A percentile compares a stretch with the other conserved stretches of the same genome.
phyloP scores from a whole-genome alignment of 169 alveolate genomes.

The Amoebophrya sp. region DNA sequence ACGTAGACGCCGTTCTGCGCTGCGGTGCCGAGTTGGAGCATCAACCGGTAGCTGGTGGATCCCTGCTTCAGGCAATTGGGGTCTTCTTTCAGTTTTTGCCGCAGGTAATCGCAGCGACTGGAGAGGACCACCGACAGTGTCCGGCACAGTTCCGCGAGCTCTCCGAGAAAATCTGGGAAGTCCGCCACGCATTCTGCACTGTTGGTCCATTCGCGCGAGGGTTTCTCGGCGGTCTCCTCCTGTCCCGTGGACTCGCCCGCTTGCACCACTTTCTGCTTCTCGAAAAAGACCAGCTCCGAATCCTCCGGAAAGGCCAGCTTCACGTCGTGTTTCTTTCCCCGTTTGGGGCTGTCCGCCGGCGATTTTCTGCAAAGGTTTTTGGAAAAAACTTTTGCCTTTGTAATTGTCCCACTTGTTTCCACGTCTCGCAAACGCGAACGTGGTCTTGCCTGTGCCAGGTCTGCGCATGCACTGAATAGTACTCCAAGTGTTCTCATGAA shows the following conservation, averaged over 20 bases:
- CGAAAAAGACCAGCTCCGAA: not conserved
- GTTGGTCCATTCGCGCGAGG: not conserved
- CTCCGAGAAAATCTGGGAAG: not conserved
- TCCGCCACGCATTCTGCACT: not conserved
- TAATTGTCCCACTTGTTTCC: too few relatives aligned
- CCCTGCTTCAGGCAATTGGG: not conserved
- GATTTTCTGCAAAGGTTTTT: not conserved
- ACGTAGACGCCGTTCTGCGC: conserved; percentile 13
- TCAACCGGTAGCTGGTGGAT: not conserved
- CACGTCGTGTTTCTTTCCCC: not conserved
- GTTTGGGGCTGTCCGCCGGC: not conserved
- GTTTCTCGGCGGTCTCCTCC: not conserved
- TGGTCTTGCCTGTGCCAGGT: too few relatives aligned
- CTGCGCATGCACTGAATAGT: too few relatives aligned
- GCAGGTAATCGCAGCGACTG: not conserved
- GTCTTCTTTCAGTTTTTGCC: not conserved
- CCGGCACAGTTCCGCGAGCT: not conserved
- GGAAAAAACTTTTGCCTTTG: too few relatives aligned
- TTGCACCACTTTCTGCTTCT: too few relatives aligned
- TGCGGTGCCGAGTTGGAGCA: conserved; percentile 6
- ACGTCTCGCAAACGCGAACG: too few relatives aligned
- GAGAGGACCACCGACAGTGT: not conserved
- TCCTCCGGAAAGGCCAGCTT: conserved; percentile 8
- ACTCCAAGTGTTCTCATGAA: too few relatives aligned
- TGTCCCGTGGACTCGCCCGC: too few relatives aligned